Percentiles rank a stretch among this genome's conserved stretches.
Conservation (phyloP, 2,329 filamentous ascomycete species). For the Neofusicoccum ribis region DNA sequence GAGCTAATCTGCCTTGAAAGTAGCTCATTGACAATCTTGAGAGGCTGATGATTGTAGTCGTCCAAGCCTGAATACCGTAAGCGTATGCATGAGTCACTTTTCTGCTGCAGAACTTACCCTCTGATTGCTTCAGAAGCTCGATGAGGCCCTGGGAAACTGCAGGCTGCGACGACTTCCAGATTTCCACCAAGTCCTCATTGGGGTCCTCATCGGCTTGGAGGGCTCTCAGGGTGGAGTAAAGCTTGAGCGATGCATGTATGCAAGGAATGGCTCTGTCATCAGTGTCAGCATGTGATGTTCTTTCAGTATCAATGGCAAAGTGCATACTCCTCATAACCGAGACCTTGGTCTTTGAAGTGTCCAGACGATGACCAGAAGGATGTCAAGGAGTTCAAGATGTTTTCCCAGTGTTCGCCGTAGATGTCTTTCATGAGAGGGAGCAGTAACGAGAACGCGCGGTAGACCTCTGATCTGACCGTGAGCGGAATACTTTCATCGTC, state of each 20-base stretch:
- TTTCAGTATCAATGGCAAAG: neutral
- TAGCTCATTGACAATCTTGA: constrained; percentile 73
- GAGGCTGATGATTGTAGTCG: constrained; percentile 62
- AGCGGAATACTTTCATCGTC: constrained; percentile 48
- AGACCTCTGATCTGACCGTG: constrained; percentile 59
- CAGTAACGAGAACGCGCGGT: constrained; percentile 54
- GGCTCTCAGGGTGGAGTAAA: constrained; percentile 64
- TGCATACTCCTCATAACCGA: constrained; percentile 5
- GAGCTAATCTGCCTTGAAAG: constrained; percentile 68
- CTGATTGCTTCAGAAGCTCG: constrained; percentile 59
- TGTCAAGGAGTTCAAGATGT: constrained; percentile 39
- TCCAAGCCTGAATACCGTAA: constrained; percentile 41
- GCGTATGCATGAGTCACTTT: neutral
- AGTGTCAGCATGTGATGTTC: neutral
- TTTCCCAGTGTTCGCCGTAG: constrained; percentile 85
- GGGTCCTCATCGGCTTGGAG: constrained; percentile 60
- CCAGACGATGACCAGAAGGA: constrained; percentile 33
- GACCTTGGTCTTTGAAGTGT: neutral
- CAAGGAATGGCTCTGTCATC: constrained; percentile 49
- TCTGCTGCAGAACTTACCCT: constrained; percentile 32
- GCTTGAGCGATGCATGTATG: constrained; percentile 70
- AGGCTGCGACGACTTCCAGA: constrained; percentile 62
- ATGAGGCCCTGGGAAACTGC: constrained; percentile 61
- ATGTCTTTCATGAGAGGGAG: constrained; percentile 76
- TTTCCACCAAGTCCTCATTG: constrained; percentile 84